These are phyloP conservation scores for Lodderomyces metapsilosis DNA, from an alignment of 1,139 yeast species.

Conservation along the genomic window DNA sequence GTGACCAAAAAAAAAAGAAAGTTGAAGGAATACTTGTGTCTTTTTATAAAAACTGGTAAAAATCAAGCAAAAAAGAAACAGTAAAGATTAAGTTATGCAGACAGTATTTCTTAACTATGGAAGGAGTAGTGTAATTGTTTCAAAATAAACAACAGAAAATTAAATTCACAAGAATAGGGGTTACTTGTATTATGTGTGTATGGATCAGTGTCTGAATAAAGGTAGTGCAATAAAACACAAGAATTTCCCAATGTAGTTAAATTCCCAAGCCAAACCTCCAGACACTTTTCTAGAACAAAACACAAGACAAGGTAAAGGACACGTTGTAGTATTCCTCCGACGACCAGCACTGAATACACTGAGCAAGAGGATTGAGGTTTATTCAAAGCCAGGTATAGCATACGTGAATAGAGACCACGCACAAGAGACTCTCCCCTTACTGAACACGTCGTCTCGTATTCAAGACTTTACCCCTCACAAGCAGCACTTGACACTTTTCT, in stretches of 20 bases:
- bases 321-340: background rate
- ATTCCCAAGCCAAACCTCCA: background rate
- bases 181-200: background rate
- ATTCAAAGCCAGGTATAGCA: too few species aligned
- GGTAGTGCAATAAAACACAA: background rate
- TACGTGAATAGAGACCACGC: too few species aligned
- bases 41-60: background rate
- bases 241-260: background rate
- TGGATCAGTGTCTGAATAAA: background rate
- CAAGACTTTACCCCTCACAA: too few species aligned
- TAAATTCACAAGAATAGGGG: background rate
- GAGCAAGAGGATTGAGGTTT: too few species aligned
- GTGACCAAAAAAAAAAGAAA: background rate
- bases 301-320: background rate
- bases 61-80: background rate
- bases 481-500: too few species aligned
- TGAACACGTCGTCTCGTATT: too few species aligned
- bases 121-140: background rate
- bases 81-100: background rate
- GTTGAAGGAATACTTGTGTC: background rate
- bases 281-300: too few species aligned
- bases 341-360: too few species aligned
- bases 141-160: background rate
- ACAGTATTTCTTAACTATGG: constrained; percentile 1
- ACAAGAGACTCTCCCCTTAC: too few species aligned